These are phyloP conservation scores for Axilococcus clingmanii DNA, from an alignment of 139 green algal genomes.

Conservation along the genomic window DNA sequence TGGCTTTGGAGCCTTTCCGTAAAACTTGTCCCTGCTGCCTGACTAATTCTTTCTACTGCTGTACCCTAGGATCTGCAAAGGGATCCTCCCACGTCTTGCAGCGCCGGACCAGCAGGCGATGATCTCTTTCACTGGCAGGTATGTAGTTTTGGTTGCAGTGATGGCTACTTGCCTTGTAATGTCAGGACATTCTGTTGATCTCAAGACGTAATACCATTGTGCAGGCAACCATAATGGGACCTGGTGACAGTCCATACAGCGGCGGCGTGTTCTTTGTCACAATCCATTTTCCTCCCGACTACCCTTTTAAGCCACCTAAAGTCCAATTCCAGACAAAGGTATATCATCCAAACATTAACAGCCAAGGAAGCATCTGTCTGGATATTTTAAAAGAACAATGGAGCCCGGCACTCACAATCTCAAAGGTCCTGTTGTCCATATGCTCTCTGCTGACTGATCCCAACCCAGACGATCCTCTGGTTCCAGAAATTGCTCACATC, in stretches of 20 bases:
- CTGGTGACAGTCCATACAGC: slow-evolving; percentile 79
- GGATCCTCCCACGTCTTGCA: slow-evolving; percentile 86
- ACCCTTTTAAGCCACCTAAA: slow-evolving; percentile 95
- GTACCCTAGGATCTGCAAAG: slow-evolving; percentile 76
- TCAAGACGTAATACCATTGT: neutral
- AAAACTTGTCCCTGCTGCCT: neutral
- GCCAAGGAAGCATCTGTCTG: slow-evolving; percentile 91
- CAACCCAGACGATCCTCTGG: slow-evolving; percentile 96
- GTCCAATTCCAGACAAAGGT: slow-evolving; percentile 95
- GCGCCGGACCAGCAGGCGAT: slow-evolving; percentile 66
- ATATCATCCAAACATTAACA: slow-evolving; percentile 99
- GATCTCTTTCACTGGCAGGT: slow-evolving; percentile 93
- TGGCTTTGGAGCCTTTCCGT: neutral
- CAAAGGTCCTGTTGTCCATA: slow-evolving; percentile 94
- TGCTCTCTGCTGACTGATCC: slow-evolving; percentile 96
- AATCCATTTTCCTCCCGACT: slow-evolving; percentile 95
- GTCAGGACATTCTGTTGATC: slow-evolving; percentile 15
- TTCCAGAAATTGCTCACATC: slow-evolving; percentile 98
- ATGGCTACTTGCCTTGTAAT: slow-evolving; percentile 92
- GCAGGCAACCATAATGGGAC: slow-evolving; percentile 70
- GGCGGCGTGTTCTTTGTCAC: slow-evolving; percentile 93
- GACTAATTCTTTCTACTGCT: neutral
- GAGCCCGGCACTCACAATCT: slow-evolving; percentile 94
- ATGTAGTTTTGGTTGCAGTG: slow-evolving; percentile 12
- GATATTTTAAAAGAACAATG: slow-evolving; percentile 99